Evolutionary conservation across 768 basidiomycete species (phyloP), one percentile per base, ranked within the genome.

Genomic region (Butyriboletus loyo): DNA sequence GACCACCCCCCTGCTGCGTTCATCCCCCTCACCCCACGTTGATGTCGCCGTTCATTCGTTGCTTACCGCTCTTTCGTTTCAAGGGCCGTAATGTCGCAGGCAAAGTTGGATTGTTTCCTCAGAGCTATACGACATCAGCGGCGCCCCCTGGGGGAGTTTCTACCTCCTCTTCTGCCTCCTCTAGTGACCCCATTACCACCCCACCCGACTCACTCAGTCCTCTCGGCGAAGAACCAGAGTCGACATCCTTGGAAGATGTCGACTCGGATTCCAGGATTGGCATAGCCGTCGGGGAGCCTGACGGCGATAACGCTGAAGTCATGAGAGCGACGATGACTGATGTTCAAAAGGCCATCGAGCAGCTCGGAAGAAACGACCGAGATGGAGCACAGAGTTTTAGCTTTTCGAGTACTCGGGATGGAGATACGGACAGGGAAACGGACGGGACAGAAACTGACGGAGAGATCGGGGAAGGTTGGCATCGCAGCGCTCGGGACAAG

Each of bases 241-340:
- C 70, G 19, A 66, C 73, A 32, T 69, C 74, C 31, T 63, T 71
- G 17, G 59, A 28, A 3, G 60, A 60, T 52, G 54, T 9, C 25
- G 65, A 67, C 22, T 10, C 61, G 6, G 55, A 62, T 10, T 55
- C 66, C n/a, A 64, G 57, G 38, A 62, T 64, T 49, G 64, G 60
- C 13, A 65, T 74, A 14, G 57, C 59, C 30, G 56, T 54, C 28
- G 69, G 56, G 43, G 67, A 50, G 38, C 65, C 53, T 36, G 64
- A 50, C 47, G 43, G 38, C 40, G 54, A 34, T 27, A 60, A 79
- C 40, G 78, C 73, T 14, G 82, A 82, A 54, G 81, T 88, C 51
- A 92, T 96, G 89, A 82, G 82, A 35, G 89, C 86, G 2, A 96
- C 92, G 2, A 79, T 95, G 78, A 92, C 87, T 3, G 92, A 95